Evolutionary conservation across 2,329 filamentous ascomycete species (phyloP).

Genomic region (Arthrocladium fulminans): DNA sequence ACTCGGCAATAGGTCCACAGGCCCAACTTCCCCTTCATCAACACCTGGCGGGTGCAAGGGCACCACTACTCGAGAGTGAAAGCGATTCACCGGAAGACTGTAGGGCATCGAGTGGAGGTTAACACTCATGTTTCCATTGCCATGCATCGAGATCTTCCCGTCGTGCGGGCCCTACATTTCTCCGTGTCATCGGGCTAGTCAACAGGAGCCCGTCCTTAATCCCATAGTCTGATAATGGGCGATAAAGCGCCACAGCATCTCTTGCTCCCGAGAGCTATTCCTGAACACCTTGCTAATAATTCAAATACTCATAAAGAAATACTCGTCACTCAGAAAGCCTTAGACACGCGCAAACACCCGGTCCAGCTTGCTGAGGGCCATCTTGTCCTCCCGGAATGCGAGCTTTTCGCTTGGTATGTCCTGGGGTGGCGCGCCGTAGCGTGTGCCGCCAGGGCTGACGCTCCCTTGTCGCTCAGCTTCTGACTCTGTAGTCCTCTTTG

Average conservation of each 20-base stretch:
- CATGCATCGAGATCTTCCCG: no score
- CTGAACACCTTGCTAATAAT: conserved; percentile 8
- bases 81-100: no score
- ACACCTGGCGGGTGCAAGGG: no score
- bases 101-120: no score
- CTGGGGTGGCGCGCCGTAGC: conserved; percentile 36
- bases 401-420: conserved; percentile 51
- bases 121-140: no score
- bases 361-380: conserved; percentile 59
- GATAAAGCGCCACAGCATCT: background rate
- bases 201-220: no score
- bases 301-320: background rate
- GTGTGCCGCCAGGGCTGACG: conserved; percentile 29
- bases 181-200: background rate
- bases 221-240: no score
- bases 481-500: conserved; percentile 16
- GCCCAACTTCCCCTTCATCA: no score
- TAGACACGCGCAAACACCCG: conserved; percentile 37
- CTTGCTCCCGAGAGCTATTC: background rate
- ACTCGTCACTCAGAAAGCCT: background rate
- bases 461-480: conserved; percentile 32
- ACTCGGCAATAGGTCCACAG: no score
- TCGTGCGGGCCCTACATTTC: no score
- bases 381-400: conserved; percentile 54
- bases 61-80: no score